A percentile compares a stretch with the other conserved stretches of the same genome.
phyloP scores from a whole-genome alignment of 2,329 filamentous ascomycete genomes.

The Aureobasidium sp. region DNA sequence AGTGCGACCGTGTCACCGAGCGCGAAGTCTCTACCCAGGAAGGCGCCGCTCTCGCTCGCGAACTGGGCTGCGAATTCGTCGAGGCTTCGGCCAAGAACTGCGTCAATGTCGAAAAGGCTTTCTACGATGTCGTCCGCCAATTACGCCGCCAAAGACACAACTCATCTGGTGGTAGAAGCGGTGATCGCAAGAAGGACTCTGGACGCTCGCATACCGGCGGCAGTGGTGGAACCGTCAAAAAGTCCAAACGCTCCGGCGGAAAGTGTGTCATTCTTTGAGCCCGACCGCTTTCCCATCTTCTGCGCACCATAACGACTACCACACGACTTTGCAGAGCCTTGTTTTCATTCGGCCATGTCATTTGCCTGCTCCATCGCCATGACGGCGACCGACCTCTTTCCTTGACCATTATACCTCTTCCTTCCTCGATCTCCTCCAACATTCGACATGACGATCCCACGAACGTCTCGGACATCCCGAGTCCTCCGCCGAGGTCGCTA shows the following conservation, averaged over 20 bases:
- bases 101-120: slow-evolving; percentile 96
- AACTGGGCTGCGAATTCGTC: slow-evolving; percentile 92
- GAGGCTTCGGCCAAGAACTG: slow-evolving; percentile 97
- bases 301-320: slow-evolving; percentile 5
- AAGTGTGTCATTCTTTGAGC: slow-evolving; percentile 17
- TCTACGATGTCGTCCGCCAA: slow-evolving; percentile 93
- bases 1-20: slow-evolving; percentile 93
- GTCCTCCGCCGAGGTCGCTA: not conserved
- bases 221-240: not conserved
- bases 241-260: slow-evolving; percentile 9
- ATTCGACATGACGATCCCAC: not conserved
- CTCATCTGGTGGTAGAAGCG: slow-evolving; percentile 6
- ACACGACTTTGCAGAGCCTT: slow-evolving; percentile 12
- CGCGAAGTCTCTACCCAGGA: slow-evolving; percentile 95
- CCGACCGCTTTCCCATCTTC: not conserved
- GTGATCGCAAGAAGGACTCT: slow-evolving; percentile 1
- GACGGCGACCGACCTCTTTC: not conserved
- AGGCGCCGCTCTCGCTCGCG: slow-evolving; percentile 81
- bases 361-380: not conserved
- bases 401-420: not conserved
- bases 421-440: not conserved
- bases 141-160: slow-evolving; percentile 66
- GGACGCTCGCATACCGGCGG: not conserved
- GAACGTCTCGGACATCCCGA: not conserved
- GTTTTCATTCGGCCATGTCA: slow-evolving; percentile 7